Base-by-base conservation (phyloP, 139 green algal species). In the Micractinium sp. region DNA sequence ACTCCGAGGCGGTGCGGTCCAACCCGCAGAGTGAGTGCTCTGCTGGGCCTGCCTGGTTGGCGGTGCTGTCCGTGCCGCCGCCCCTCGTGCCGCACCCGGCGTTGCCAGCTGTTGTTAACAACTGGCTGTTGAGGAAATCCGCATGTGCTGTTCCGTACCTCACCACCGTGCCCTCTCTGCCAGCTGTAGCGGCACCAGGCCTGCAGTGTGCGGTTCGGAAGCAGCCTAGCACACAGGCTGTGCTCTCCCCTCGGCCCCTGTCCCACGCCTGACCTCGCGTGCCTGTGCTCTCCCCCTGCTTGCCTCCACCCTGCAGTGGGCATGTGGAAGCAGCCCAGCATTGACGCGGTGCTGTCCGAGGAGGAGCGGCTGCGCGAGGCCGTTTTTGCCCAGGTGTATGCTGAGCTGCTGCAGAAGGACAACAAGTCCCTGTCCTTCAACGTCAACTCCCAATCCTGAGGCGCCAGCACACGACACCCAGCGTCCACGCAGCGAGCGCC, bases 331-430 rank as follows among this genome's bases (percentile, higher is more conserved):
- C 85, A 88, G 71, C 47, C 85, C 41, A 81, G 71, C 85, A 36
- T 82, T 9, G 47, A 71, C 2, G 47, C 85, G 5, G 85, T 88
- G 71, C 67, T 88, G 1, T 81, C 66, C 19, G 81, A 91, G 88
- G 88, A 91, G 47, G 88, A 91, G 80, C 63, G 66, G 67, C 88
- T 91, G 39, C 78, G 75, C 0, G 74, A 86, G 60, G 79, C 88
- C 2, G 89, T 92, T 20, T 92, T 92, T 83, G 56, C 56, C 36
- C 84, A 88, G 86, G 86, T 90, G 19, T 90, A 86, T 53, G 86
- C 75, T 0, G 86, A 90, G 78, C 78, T 90, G 76, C 38, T 33
- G 25, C 77, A 56, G 13, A 90, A 90, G 63, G 86, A 90, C 71
- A 87, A 87, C 67, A n/a, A 66, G 23, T 27, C 76, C 5, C 63